Conservation (phyloP, 805 yeast species). For the Saturnispora mendoncae region DNA sequence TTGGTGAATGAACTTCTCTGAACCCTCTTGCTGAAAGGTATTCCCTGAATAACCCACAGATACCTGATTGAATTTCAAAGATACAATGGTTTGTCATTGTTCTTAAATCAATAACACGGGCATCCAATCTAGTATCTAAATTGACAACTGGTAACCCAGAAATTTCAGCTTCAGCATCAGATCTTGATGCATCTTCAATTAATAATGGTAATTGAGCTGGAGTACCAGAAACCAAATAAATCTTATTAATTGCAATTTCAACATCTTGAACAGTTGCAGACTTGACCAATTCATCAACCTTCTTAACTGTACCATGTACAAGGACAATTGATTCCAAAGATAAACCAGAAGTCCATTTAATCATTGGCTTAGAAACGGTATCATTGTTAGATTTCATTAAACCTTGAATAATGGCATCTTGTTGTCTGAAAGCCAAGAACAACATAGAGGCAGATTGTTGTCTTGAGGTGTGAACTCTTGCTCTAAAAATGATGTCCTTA, state of each 20-base stretch:
- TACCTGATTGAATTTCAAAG: slow-evolving; percentile 88
- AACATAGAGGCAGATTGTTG: slow-evolving; percentile 94
- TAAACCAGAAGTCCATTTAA: slow-evolving; percentile 86
- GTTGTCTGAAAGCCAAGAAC: slow-evolving; percentile 89
- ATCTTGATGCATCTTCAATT: slow-evolving; percentile 93
- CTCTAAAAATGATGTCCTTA: slow-evolving; percentile 75
- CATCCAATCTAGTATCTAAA: slow-evolving; percentile 90
- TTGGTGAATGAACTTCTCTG: slow-evolving; percentile 93
- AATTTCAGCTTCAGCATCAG: slow-evolving; percentile 90
- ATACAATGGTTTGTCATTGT: slow-evolving; percentile 97
- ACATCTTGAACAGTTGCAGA: slow-evolving; percentile 87
- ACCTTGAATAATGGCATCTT: slow-evolving; percentile 72
- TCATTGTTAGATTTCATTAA: slow-evolving; percentile 65
- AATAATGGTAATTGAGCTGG: slow-evolving; percentile 90
- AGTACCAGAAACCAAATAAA: slow-evolving; percentile 74
- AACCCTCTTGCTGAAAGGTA: slow-evolving; percentile 60
- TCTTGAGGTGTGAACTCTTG: slow-evolving; percentile 88
- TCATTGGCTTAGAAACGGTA: slow-evolving; percentile 85
- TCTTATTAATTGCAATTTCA: slow-evolving; percentile 70
- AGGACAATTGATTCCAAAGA: slow-evolving; percentile 86
- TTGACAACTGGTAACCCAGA: slow-evolving; percentile 89
- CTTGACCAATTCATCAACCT: slow-evolving; percentile 79
- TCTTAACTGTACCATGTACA: slow-evolving; percentile 75
- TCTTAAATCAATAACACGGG: slow-evolving; percentile 93
- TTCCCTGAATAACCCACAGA: slow-evolving; percentile 82